Evolutionary conservation across 2,329 filamentous ascomycete species (phyloP), one percentile per base, ranked within the genome.

Genomic region (Elsinoe australis): DNA sequence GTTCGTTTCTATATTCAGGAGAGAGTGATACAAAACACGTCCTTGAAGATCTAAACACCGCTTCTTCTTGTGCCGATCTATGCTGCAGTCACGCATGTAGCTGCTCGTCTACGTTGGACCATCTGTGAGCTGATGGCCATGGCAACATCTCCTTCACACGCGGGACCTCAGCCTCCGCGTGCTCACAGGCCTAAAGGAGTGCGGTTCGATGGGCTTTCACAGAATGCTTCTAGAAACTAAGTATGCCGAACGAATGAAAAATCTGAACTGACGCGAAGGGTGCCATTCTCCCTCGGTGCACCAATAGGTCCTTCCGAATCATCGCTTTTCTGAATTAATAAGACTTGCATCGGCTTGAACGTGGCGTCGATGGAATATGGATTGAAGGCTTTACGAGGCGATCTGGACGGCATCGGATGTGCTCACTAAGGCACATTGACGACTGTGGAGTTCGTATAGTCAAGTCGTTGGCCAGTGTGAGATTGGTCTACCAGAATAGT

Each of bases 261-360:
- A 41, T 28, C 36, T 21, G 28, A 24, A 41, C 28, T 41, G 14
- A 24, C 21, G 15, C 19, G 15, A 26, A 28, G 12, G 15, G 28
- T 41, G 36, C 36, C 21, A 41, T 41, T 22, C 17, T 14, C 21
- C 36, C 28, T 41, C 36, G 36, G 36, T 22, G 36, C 36, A 41
- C 36, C 36, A 41, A 28, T 41, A 41, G 36, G 28, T 41, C 36
- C 21, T 26, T n/a, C 36, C 36, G 34, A 41, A 24, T 22, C 19
- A 22, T 28, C 12, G 26, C 36, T 26, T 26, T 41, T 41, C 28
- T 14, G 36, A 24, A 15, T 26, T 10, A 17, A n/a, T 22, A 24
- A 24, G 10, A 21, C 36, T 21, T 17, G 36, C 36, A 41, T 41
- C 21, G 21, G 28, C 18, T 22, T 26, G 14, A 14, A 24, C 36